Base-by-base conservation (phyloP, 1,284 basidiomycete species). In the Veloboletus limbatus region DNA sequence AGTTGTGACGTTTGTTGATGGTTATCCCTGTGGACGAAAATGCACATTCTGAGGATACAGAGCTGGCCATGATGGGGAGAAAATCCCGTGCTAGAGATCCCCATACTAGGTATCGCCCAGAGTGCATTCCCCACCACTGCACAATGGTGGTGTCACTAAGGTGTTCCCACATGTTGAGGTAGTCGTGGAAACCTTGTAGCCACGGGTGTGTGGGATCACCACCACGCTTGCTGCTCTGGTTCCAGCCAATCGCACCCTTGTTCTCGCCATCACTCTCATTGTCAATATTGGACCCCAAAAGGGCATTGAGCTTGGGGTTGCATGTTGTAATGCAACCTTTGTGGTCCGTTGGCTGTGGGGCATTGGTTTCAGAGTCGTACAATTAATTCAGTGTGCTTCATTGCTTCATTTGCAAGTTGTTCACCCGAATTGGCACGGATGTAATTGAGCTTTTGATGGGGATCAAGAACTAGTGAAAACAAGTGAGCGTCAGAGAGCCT, bases 31-130 rank as follows among this genome's bases (percentile, higher is more conserved):
- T 65, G 25, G 65, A 67, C n/a, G n/a, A n/a, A n/a, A n/a, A n/a
- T n/a, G n/a, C n/a, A n/a, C n/a, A n/a, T n/a, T n/a, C n/a, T n/a
- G 8, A 56, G 33, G 61, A 70, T 11, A 71, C 59, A 0, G 65
- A 71, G 4, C 65, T 66, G 4, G 65, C 65, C 68, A 72, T 72
- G 43, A 72, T 66, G 2, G 67, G 40, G 5, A 72, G 59, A 38
- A 67, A 66, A 45, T 73, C 68, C 13, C 41, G 42, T 4, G 63
- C 66, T 20, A 72, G 53, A 1, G 67, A 66, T 9, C 54, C 58
- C 69, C 68, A 72, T 3, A 60, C 51, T 43, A 8, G 8, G 16
- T 43, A 37, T 36, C 8, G 28, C n/a, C n/a, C n/a, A n/a, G n/a
- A n/a, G n/a, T n/a, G n/a, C n/a, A n/a, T n/a, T n/a, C n/a, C n/a